A percentile compares a stretch with the other conserved stretches of the same genome.
phyloP scores from a whole-genome alignment of 305 asterid genomes.

The Rubia tinctorum region DNA sequence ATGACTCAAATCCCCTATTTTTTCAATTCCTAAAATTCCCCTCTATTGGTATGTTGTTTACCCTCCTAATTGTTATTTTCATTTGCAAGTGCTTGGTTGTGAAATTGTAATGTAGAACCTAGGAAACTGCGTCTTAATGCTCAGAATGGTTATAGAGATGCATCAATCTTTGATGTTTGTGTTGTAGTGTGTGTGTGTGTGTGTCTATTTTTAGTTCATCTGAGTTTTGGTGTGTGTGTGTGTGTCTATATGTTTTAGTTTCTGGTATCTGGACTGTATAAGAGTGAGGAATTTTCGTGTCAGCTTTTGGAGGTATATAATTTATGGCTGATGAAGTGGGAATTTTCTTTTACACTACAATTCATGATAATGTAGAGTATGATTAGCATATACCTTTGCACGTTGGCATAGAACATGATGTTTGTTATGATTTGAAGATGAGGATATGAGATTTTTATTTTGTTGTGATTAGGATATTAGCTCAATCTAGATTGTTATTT shows the following conservation, averaged over 20 bases:
- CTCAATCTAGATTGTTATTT: not conserved
- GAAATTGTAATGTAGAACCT: too few species aligned
- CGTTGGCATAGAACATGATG: not conserved
- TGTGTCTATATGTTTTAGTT: conserved; percentile 33
- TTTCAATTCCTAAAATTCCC: too few species aligned
- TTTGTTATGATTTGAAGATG: not conserved
- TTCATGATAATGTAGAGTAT: not conserved
- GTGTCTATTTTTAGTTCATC: too few species aligned
- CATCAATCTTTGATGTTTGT: too few species aligned
- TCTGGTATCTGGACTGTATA: conserved; percentile 70
- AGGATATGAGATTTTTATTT: not conserved
- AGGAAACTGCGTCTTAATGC: too few species aligned
- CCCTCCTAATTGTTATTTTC: too few species aligned
- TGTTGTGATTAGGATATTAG: not conserved
- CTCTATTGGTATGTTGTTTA: too few species aligned
- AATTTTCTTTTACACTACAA: not conserved
- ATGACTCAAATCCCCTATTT: too few species aligned
- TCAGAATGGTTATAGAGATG: too few species aligned
- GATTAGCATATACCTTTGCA: too few species aligned
- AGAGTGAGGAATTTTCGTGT: conserved; percentile 64
- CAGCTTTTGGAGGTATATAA: conserved; percentile 58
- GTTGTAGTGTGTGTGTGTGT: too few species aligned
- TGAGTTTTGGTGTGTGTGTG: not conserved
- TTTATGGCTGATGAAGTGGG: not conserved
- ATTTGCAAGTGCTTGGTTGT: too few species aligned